Evolutionary conservation across 2,329 filamentous ascomycete species (phyloP), one percentile per base, ranked within the genome.

Genomic region (Atkinsonella hypoxylon): DNA sequence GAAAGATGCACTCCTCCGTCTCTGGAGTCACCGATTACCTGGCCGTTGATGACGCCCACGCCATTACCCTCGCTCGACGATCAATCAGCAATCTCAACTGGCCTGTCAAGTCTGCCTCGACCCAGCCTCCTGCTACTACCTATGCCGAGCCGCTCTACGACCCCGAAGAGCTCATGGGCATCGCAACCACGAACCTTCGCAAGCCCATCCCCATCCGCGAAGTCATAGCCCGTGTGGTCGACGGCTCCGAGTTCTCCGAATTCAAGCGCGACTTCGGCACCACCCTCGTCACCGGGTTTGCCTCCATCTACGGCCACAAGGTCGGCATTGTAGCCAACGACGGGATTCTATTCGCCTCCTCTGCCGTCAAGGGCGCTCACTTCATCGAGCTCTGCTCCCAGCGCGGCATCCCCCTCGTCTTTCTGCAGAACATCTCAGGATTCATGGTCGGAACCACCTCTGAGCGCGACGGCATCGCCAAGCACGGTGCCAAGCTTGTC

Each of bases 401-500:
- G 68, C 85, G 93, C 51, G 82, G 87, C 49, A 87, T 97, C 51
- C 91, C 93, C 1, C 75, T 97, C 10, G 77, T 97, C 47, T 97
- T 97, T 70, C 73, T 98, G 18, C 93, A 98, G 67, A 97, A 98
- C 67, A 97, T 98, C 64, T 85, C 83, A 6, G 93, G 93, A 42
- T 98, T 98, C 78, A 98, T 98, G 93, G 93, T 98, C 32, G 93
- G 93, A 42, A 79, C 82, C 17, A 88, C 93, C 60, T 89, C 91
- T 0, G 93, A 98, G 70, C 85, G 86, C 50, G 91, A 91, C 48
- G 93, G 93, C 12, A 97, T 98, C 59, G 93, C 93, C 50, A 97
- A 97, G 76, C 94, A 97, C 62, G 93, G 93, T 40, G 93, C 93
- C 6, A 97, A 98, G 71, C 81, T 98, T 17, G 93, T 97, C 30